Evolutionary conservation across 2,329 filamentous ascomycete genomes (phyloP).

Genomic region (Nigrograna mackinnonii): DNA sequence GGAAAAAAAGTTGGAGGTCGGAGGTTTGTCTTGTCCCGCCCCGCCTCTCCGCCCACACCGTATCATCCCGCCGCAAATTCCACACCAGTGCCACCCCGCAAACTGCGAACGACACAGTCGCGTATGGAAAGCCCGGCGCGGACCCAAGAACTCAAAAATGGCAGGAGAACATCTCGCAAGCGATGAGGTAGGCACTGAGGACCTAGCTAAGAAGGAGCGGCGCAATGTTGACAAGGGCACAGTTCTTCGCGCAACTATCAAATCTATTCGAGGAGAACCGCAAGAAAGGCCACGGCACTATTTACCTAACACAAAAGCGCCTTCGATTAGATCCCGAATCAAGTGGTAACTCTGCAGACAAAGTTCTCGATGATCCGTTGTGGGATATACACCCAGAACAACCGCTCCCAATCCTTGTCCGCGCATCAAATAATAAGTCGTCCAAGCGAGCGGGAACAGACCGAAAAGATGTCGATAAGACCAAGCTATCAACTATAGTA

Average conservation of each 20-base stretch:
- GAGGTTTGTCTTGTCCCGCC: conserved; percentile 26
- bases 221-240: conserved; percentile 8
- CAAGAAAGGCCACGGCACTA: conserved; percentile 71
- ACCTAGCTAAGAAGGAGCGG: background rate
- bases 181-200: conserved; percentile 59
- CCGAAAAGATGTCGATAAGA: conserved; percentile 56
- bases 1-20: conserved; percentile 36
- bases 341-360: conserved; percentile 33
- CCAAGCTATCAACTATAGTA: conserved; percentile 85
- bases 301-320: conserved; percentile 78
- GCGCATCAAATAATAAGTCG: conserved; percentile 78
- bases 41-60: conserved; percentile 15
- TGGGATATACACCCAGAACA: conserved; percentile 63
- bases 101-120: conserved; percentile 14
- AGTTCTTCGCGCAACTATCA: conserved; percentile 75
- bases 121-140: conserved; percentile 24
- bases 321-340: conserved; percentile 49
- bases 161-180: conserved; percentile 59
- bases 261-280: conserved; percentile 70
- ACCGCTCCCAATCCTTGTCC: conserved; percentile 75
- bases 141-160: conserved; percentile 41
- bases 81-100: conserved; percentile 3
- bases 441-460: conserved; percentile 49
- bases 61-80: conserved; percentile 8
- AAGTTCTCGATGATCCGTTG: conserved; percentile 56